A percentile compares a stretch with the other conserved stretches of the same genome.
Evolutionary conservation across 352 stramenopile species (phyloP).

Genomic region (Hyaloperonospora brassicae): DNA sequence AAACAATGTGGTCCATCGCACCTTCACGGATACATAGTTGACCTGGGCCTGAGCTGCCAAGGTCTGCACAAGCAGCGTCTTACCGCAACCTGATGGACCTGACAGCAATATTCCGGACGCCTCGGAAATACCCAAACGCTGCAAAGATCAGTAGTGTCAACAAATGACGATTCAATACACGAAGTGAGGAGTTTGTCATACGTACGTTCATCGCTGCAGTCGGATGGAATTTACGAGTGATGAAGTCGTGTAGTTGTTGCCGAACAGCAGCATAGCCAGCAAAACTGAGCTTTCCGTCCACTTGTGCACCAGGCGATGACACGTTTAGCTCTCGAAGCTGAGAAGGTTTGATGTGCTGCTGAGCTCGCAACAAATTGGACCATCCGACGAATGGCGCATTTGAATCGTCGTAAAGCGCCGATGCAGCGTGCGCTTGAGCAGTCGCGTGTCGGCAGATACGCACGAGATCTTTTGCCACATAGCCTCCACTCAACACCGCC

Average conservation of each 20-base stretch:
- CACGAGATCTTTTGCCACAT: slow-evolving; percentile 69
- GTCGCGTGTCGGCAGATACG: slow-evolving; percentile 59
- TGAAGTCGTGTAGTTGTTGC: slow-evolving; percentile 56
- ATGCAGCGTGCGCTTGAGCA: slow-evolving; percentile 27
- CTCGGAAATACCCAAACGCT: slow-evolving; percentile 58
- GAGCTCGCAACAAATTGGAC: slow-evolving; percentile 37
- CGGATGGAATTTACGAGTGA: slow-evolving; percentile 59
- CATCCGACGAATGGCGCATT: slow-evolving; percentile 22
- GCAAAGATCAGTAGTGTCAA: slow-evolving; percentile 6
- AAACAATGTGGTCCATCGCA: slow-evolving; percentile 13
- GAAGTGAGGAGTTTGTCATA: slow-evolving; percentile 1
- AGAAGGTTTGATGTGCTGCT: slow-evolving; percentile 58
- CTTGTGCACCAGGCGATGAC: slow-evolving; percentile 34
- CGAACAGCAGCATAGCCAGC: slow-evolving; percentile 55
- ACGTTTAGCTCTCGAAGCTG: slow-evolving; percentile 74
- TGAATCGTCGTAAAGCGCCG: not conserved
- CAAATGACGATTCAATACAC: slow-evolving; percentile 3
- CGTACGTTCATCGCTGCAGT: slow-evolving; percentile 54
- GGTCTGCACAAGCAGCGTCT: slow-evolving; percentile 67
- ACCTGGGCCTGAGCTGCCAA: slow-evolving; percentile 51
- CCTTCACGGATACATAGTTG: slow-evolving; percentile 81
- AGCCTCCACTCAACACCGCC: slow-evolving; percentile 54
- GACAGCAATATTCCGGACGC: slow-evolving; percentile 72
- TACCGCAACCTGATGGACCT: slow-evolving; percentile 73
- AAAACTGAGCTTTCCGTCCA: slow-evolving; percentile 28